Evolutionary conservation across 2,329 filamentous ascomycete genomes (phyloP), one percentile per base, ranked within the genome.

Genomic region (Mycosphaerella sp.): DNA sequence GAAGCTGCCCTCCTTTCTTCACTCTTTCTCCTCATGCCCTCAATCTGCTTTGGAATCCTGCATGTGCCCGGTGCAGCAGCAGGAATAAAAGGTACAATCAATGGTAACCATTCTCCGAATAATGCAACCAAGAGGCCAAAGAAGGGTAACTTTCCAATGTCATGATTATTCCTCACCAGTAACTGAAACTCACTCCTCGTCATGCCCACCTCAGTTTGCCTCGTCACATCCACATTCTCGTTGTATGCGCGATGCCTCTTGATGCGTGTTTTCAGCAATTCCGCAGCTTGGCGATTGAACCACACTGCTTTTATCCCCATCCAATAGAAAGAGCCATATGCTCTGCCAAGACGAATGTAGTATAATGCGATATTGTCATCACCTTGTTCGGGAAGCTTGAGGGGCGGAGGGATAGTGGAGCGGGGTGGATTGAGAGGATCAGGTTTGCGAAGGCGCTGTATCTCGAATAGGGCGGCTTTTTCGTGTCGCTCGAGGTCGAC

Each of bases 241-340:
- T 39, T 54, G 31, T 44, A 17, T 29, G 26, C 26, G 26, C 26
- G 5, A 29, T 29, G 26, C 26, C 6, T 29, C 26, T 39, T 36
- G 21, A 84, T 68, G 9, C 78, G 76, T 21, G 74, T 67, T 45
- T 80, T 77, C 62, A 79, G 59, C 4, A 65, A 52, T 6, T 69
- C 71, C 0, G 75, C 69, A 8, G 73, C 65, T 54, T 74, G 72
- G 60, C 77, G 76, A 60, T 95, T 95, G 55, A 76, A 73, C 68
- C 82, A 83, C 48, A 95, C 83, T 63, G 86, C 83, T 66, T 84
- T 83, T 32, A 95, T 72, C 14, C 91, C 92, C 1, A 82, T 79
- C 73, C 93, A 95, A 82, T 96, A 97, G 79, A 97, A 97, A 36
- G 72, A 72, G 8, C 86, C 63, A 71, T 95, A 95, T 48, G 86